Evolutionary conservation across 2,329 filamentous ascomycete genomes (phyloP).

Genomic region (Botrytis squamosa): DNA sequence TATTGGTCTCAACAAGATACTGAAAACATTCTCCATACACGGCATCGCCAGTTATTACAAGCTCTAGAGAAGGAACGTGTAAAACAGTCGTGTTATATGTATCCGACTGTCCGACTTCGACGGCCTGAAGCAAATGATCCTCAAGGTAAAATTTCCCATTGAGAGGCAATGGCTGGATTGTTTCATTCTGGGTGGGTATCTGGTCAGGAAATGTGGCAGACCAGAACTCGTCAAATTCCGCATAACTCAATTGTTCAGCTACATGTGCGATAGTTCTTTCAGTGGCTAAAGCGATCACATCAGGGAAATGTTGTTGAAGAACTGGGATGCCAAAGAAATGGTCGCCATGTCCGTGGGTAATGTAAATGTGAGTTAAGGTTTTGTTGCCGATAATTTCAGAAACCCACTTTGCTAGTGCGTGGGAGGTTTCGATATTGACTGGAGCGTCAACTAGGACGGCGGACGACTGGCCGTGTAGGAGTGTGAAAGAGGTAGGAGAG

Average conservation of each 20-base stretch:
- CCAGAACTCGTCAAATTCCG: not conserved
- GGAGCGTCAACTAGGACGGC: conserved; percentile 10
- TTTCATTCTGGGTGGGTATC: conserved; percentile 15
- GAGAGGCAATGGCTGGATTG: not conserved
- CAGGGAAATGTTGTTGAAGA: conserved; percentile 38
- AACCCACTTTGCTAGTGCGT: conserved; percentile 41
- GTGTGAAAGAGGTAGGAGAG: conserved; percentile 4
- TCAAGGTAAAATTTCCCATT: conserved; percentile 3
- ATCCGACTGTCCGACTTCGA: conserved; percentile 37
- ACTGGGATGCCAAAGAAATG: conserved; percentile 42
- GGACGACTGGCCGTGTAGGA: not conserved
- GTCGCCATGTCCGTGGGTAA: conserved; percentile 45
- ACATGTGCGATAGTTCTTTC: conserved; percentile 7
- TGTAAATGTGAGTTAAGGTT: conserved; percentile 41
- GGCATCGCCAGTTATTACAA: conserved; percentile 41
- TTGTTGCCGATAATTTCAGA: conserved; percentile 34
- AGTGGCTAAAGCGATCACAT: conserved; percentile 4
- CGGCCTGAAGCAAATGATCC: conserved; percentile 5
- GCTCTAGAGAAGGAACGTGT: conserved; percentile 35
- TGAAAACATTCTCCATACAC: conserved; percentile 41
- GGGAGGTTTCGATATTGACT: not conserved
- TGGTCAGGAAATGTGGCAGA: not conserved
- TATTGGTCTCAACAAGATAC: conserved; percentile 39
- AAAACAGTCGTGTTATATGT: conserved; percentile 38
- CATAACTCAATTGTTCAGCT: conserved; percentile 1